Evolutionary conservation across 2,329 filamentous ascomycete genomes (phyloP), one percentile per base, ranked within the genome.

Genomic region (Monosporascus sp.): DNA sequence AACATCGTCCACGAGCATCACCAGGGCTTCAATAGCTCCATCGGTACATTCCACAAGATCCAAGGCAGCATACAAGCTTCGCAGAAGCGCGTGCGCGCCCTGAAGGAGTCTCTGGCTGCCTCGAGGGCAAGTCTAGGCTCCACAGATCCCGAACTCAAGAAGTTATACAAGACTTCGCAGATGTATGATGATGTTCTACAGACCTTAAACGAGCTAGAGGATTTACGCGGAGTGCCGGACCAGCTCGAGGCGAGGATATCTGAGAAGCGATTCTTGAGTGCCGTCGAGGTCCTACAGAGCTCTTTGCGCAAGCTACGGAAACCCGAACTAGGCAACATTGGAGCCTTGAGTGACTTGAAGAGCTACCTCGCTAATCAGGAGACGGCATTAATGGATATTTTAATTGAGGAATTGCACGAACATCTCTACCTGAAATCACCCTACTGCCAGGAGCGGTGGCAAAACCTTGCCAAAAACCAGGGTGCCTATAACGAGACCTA

Each of bases 1-100:
- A 85, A 86, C 37, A 96, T 99, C 63, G 94, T 99, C 26, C 96
- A 99, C 70, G 93, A 99, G 74, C 93, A 99, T 68, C 93, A 99
- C 67, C 94, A 99, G 71, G 95, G 94, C 47, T 99, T 99, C 80
- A 99, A 97, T 74, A 96, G 91, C 71, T 97, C 93, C 49, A 97
- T 99, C 58, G 94, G 93, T 70, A 97, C 93, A 20, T 99, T 97
- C 68, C 95, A 99, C 77, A 97, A 96, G 72, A 99, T 99, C 57
- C 94, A 99, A 70, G 85, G 86, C 50, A 96, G 91, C 72, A 94
- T 99, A 60, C 89, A 93, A 64, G 79, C 84, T 49, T 96, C 91
- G 17, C 94, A 99, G 71, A 86, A 86, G 64, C 85, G 91, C 55
- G 90, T 99, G 51, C 85, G 93, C 54, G 77, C 79, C 14, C 77